Base-by-base conservation (phyloP, 2,329 filamentous ascomycete genomes). In the Drechmeria coniospora region DNA sequence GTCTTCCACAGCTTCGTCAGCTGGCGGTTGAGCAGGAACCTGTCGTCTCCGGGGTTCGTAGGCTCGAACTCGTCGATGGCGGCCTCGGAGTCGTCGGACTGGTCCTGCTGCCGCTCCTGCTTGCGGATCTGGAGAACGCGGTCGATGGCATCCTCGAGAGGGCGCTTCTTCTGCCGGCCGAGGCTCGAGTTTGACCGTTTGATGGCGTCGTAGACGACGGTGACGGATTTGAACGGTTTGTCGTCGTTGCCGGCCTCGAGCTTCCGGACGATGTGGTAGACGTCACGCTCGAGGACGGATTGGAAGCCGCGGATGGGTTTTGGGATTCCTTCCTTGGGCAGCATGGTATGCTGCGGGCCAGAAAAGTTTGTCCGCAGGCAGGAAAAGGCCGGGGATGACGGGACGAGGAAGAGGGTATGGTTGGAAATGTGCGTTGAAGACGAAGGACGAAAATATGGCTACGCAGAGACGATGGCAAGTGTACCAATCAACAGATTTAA, bases 161-260 rank as follows among this genome's bases (percentile, higher is more conserved):
- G 62, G 34, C 74, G 76, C 51, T 90, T 92, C 21, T 82, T 83
- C 39, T 79, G 74, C 14, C 90, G 65, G 36, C 80, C 82, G 14
- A 95, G 55, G 40, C 79, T 84, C 0, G 84, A 92, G 49, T 94
- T 94, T 10, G 84, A 93, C 27, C 63, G 59, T 41, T 84, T 81
- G 35, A 95, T 83, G 32, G 69, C 71, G 21, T 84, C 76, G 47
- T 90, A 93, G 1, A 92, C 67, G 2, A 59, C 53, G 3, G 64
- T 53, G 4, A 77, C 59, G 1, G 69, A 74, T 17, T 46, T 49
- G 40, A 54, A 51, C 7, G 43, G 45, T 17, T 59, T 59, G 26
- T 63, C 63, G 26, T 64, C 56, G 27, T 69, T 67, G 28, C 76
- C 69, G 33, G 82, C 77, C 30, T 81, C 66, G 29, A 87, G 62